Percentiles rank a stretch among this genome's conserved stretches.
Conservation (phyloP, 495 filamentous ascomycete genomes). For the Penicillium bialowiezense region DNA sequence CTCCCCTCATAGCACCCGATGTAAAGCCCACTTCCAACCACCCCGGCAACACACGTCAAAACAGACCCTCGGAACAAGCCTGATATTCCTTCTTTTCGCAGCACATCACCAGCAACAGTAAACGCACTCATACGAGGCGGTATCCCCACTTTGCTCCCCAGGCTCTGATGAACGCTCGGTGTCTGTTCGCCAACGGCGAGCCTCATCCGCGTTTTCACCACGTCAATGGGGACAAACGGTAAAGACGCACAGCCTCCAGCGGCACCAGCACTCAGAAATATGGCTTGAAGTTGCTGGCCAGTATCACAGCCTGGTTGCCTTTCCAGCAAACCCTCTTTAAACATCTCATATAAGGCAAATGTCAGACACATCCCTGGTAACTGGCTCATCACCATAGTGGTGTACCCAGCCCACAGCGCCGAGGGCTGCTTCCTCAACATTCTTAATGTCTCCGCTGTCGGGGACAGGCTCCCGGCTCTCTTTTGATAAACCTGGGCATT, state of each 20-base stretch:
- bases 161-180: background rate
- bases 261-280: slow-evolving; percentile 1
- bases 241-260: slow-evolving; percentile 7
- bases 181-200: slow-evolving; percentile 4
- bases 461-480: background rate
- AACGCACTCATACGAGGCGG: background rate
- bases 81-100: slow-evolving; percentile 7
- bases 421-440: slow-evolving; percentile 1
- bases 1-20: slow-evolving; percentile 13
- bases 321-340: slow-evolving; percentile 7
- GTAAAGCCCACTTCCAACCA: slow-evolving; percentile 7
- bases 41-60: slow-evolving; percentile 8
- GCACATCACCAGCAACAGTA: slow-evolving; percentile 2
- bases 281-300: background rate
- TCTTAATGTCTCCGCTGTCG: slow-evolving; percentile 1
- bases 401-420: slow-evolving; percentile 7
- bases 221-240: slow-evolving; percentile 12
- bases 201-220: slow-evolving; percentile 12
- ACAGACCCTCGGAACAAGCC: slow-evolving; percentile 10
- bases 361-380: slow-evolving; percentile 10
- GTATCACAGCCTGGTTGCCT: background rate
- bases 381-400: slow-evolving; percentile 6
- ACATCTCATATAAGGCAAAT: slow-evolving; percentile 10
- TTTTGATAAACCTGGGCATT: slow-evolving; percentile 11
- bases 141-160: background rate